Evolutionary conservation across 2,329 filamentous ascomycete species (phyloP).

Genomic region (Diaporthe sp.): DNA sequence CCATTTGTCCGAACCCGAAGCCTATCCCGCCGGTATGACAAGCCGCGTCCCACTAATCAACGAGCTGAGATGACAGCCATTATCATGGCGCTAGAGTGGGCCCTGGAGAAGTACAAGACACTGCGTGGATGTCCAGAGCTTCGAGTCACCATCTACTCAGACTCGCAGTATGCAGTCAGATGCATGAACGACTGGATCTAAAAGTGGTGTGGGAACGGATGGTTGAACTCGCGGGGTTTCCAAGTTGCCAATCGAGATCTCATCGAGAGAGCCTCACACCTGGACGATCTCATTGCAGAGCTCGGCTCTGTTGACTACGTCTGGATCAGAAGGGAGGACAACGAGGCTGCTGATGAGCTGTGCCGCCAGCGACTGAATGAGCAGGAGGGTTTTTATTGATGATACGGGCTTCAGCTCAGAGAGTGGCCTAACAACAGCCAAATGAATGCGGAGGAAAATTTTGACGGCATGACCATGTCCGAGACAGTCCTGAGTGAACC

Average conservation of each 20-base stretch:
- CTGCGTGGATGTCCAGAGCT: not conserved
- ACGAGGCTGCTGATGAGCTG: not conserved
- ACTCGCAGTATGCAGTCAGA: not conserved
- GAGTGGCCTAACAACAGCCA: not conserved
- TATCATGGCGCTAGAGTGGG: slow-evolving; percentile 1
- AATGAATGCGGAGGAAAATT: not conserved
- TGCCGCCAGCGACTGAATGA: not conserved
- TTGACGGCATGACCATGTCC: not conserved
- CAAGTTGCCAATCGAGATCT: not conserved
- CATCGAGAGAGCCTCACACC: not conserved
- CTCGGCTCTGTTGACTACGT: not conserved
- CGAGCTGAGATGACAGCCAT: slow-evolving; percentile 9
- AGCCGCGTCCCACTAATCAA: not conserved
- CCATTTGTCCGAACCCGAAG: not conserved
- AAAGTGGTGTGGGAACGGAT: not conserved
- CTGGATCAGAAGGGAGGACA: not conserved
- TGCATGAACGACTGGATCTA: not conserved
- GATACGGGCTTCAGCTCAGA: not conserved
- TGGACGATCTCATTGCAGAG: not conserved
- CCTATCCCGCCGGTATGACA: not conserved
- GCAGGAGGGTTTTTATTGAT: not conserved
- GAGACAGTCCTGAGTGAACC: not conserved
- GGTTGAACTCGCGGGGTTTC: not conserved
- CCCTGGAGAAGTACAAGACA: not conserved
- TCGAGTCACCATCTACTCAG: not conserved